Percentiles rank a stretch among this genome's conserved stretches.
phyloP scores from a whole-genome alignment of 345 rosid genomes.

The Atalantia buxifolia region DNA sequence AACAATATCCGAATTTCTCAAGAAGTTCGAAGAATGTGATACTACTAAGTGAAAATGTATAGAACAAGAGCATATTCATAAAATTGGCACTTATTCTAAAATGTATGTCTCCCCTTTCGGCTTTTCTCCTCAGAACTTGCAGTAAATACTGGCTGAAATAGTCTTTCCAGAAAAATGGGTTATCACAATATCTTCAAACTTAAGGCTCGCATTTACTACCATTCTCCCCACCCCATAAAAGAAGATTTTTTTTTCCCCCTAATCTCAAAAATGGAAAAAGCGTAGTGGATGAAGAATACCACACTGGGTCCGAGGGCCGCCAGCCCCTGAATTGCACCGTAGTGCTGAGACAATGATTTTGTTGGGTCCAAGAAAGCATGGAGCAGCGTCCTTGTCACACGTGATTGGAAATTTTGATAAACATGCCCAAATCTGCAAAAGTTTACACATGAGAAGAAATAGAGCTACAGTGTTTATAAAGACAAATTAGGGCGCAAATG shows the following conservation, averaged over 20 bases:
- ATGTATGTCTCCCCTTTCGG: not conserved
- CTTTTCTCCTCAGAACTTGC: not conserved
- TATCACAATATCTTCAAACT: not conserved
- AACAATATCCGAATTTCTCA: not conserved
- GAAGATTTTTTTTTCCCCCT: not conserved
- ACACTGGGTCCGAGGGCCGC: slow-evolving; percentile 73
- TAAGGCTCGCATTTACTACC: not conserved
- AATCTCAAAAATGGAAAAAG: not conserved
- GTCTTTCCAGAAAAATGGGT: not conserved
- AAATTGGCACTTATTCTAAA: not conserved
- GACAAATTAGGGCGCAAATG: not conserved
- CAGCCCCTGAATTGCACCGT: slow-evolving; percentile 88
- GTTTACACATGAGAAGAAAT: slow-evolving; percentile 6
- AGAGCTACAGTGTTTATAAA: slow-evolving; percentile 1
- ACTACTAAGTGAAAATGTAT: not conserved
- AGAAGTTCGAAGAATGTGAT: not conserved
- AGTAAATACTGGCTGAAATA: not conserved
- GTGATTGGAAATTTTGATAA: slow-evolving; percentile 76
- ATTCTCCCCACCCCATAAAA: not conserved
- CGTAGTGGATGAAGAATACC: slow-evolving; percentile 42
- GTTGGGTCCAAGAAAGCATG: slow-evolving; percentile 88
- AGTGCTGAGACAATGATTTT: slow-evolving; percentile 78
- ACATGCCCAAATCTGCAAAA: slow-evolving; percentile 77
- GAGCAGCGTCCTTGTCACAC: slow-evolving; percentile 75
- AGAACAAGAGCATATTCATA: not conserved